Evolutionary conservation across 169 alveolate genomes (phyloP), one percentile per base, ranked within the genome.

Genomic region (Perkinsus marinus): DNA sequence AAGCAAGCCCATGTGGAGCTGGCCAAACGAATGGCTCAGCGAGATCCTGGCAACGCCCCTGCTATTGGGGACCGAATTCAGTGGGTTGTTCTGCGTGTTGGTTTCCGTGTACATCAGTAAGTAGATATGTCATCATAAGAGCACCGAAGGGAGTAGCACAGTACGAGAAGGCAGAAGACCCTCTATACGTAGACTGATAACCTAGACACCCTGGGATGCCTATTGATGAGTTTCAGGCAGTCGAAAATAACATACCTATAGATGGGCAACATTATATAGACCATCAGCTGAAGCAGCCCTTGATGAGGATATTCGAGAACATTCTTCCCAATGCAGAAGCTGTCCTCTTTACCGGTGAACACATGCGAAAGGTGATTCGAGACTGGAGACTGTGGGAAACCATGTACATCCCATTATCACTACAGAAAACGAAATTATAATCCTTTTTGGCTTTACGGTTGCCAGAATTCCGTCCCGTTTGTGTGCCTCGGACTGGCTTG

Each of bases 121-220:
- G 3, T 30, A 57, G 79, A 30, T 57, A 92, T 57, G 95, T 93
- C 30, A 90, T 92, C 34, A 89, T 93, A 68, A 91, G 68, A 39
- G 94, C 93, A 10, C 43, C 91, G 30, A 93, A 93, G 68, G 93
- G 68, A 30, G 39, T 39, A 17, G 19, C 90, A 89, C 98, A 96
- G 91, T 98, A 98, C 94, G 99, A 99, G 95, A 96, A 98, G 91
- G 99, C 99, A 39, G 99, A 99, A 94, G 99, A 99, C 94, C 99
- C 99, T 79, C 94, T 98, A 39, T 98, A 97, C 94, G 99, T 98
- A 41, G 10, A 95, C 37, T 16, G 30, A n/a, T n/a, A n/a, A n/a
- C n/a, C n/a, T n/a, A n/a, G n/a, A n/a, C n/a, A n/a, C n/a, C n/a
- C n/a, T n/a, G n/a, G n/a, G n/a, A n/a, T n/a, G n/a, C n/a, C n/a